A percentile compares a stretch with the other conserved stretches of the same genome.
Evolutionary conservation across 345 rosid species (phyloP).

Genomic region (Arabidopsis suecica): DNA sequence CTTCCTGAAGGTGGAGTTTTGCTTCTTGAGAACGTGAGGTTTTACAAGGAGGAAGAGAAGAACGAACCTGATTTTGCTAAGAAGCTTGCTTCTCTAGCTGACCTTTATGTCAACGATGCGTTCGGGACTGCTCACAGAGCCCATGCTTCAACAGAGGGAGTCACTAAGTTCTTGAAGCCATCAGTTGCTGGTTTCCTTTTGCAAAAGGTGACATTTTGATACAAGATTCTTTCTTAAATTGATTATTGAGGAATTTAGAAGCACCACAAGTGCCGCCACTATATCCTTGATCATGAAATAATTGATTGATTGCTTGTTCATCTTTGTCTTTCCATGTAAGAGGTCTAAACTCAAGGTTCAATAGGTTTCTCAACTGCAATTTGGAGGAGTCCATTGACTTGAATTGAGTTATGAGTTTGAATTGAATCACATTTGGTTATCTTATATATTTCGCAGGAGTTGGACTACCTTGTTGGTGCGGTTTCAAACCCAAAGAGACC

Average conservation of each 20-base stretch:
- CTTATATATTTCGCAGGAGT: slow-evolving; percentile 44
- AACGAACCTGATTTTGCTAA: slow-evolving; percentile 92
- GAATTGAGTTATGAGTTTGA: too few relatives aligned
- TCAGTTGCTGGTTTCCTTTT: slow-evolving; percentile 95
- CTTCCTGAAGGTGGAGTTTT: slow-evolving; percentile 76
- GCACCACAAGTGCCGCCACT: background rate
- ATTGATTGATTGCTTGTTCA: too few relatives aligned
- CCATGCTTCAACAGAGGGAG: slow-evolving; percentile 96
- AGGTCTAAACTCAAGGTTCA: too few relatives aligned
- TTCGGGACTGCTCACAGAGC: slow-evolving; percentile 95
- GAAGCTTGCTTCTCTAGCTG: slow-evolving; percentile 93
- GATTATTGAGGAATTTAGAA: background rate
- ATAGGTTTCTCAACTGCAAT: too few relatives aligned
- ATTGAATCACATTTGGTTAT: too few relatives aligned
- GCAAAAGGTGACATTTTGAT: slow-evolving; percentile 69
- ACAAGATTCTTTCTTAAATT: too few relatives aligned
- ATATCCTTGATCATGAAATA: too few relatives aligned
- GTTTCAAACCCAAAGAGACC: slow-evolving; percentile 91
- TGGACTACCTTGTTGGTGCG: slow-evolving; percentile 97
- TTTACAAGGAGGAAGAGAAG: slow-evolving; percentile 95
- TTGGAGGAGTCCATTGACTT: too few relatives aligned
- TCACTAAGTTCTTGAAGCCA: slow-evolving; percentile 81
- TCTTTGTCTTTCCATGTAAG: too few relatives aligned
- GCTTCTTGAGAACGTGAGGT: slow-evolving; percentile 91
- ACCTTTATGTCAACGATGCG: slow-evolving; percentile 91